Evolutionary conservation across 805 yeast genomes (phyloP), one percentile per base, ranked within the genome.

Genomic region (Wickerhamomyces canadensis): DNA sequence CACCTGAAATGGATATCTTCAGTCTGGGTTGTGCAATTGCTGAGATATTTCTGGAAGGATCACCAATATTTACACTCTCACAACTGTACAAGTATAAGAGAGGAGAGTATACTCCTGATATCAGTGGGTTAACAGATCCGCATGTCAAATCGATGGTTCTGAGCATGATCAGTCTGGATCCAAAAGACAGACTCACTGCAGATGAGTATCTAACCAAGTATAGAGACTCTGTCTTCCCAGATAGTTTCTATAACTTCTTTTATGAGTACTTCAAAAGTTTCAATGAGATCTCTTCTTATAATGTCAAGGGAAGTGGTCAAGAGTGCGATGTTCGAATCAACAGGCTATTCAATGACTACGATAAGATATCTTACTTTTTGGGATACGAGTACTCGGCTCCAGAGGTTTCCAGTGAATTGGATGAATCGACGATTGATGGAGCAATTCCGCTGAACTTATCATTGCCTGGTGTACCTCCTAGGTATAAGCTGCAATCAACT

Each of bases 1-100:
- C 79, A 1, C 65, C 67, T 19, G 72, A 73, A 34, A 84, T 85
- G 93, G 98, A 93, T 59, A 65, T 91, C 18, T 85, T 85, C 55
- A 74, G 87, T 37, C 54, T 80, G 31, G 94, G 94, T 0, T 93
- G 98, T 63, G 87, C 84, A 3, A 80, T 93, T 47, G 95, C 94
- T 1, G 98, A 93, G 57, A 60, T 93, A 6, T 86, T 82, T 46
- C 62, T 78, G 15, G 98, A 93, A 46, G 97, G 97, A 0, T 72
- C 84, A 14, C 84, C 97, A 0, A 70, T 86, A 0, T 91, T 93
- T 58, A 80, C 95, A 0, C 68, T 93, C 11, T 79, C 98, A 0
- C 95, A 89, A 52, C 64, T 89, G 43, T 91, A 85, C 67, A 84
- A 80, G 58, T 93, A 83, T 59, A 80, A 80, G 50, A 74, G 74